A percentile compares a stretch with the other conserved stretches of the same genome.
These are phyloP conservation scores for Cyclotella kingstonii DNA, from an alignment of 108 stramenopile genomes.

Conservation along the genomic window DNA sequence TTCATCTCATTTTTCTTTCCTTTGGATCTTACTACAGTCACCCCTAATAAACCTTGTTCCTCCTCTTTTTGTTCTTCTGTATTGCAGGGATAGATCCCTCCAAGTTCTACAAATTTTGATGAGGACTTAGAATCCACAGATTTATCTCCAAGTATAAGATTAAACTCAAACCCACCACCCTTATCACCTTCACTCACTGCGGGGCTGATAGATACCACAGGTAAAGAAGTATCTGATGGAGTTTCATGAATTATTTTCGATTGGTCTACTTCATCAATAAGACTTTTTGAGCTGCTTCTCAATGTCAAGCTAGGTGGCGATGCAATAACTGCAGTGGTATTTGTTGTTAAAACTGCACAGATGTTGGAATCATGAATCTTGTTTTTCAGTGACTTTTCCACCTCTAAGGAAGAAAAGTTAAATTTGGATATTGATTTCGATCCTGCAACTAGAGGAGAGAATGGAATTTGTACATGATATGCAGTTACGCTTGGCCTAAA, in stretches of 20 bases:
- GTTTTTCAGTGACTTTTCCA: neutral
- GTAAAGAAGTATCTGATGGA: constrained; percentile 6
- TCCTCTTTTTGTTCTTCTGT: constrained; percentile 11
- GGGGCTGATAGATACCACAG: constrained; percentile 21
- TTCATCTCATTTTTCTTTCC: constrained; percentile 15
- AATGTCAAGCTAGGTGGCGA: too few relatives aligned
- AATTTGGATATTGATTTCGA: neutral
- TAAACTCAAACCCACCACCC: constrained; percentile 28
- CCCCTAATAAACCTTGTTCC: constrained; percentile 17
- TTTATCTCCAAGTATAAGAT: constrained; percentile 13
- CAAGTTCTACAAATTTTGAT: constrained; percentile 34
- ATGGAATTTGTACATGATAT: constrained; percentile 4
- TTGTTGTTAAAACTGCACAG: neutral
- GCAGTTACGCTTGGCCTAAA: constrained; percentile 21
- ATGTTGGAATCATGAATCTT: neutral
- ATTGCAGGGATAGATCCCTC: neutral
- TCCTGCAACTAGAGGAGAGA: constrained; percentile 17
- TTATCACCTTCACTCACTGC: constrained; percentile 37
- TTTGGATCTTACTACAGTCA: constrained; percentile 36
- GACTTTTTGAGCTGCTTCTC: neutral
- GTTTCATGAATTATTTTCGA: neutral
- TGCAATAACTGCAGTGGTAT: too few relatives aligned
- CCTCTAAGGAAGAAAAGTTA: constrained; percentile 3
- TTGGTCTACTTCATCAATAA: neutral
- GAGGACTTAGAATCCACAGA: constrained; percentile 32